A percentile compares a stretch with the other conserved stretches of the same genome.
These are phyloP conservation scores for Dovyalis caffra DNA, from an alignment of 345 rosid genomes.

Conservation along the genomic window DNA sequence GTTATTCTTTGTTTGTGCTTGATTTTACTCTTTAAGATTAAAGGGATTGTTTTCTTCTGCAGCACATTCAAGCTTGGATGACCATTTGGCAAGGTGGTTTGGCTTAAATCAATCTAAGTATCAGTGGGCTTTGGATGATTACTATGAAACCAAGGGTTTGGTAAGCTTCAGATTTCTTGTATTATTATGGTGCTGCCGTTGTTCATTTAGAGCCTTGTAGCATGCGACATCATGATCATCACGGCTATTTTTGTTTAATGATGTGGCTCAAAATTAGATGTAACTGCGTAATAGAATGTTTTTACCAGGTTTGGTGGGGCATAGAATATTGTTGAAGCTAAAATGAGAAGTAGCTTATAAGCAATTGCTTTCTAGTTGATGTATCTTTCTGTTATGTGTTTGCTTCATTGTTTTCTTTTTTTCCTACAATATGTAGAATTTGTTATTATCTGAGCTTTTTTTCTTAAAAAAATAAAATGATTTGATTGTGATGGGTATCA, in stretches of 20 bases:
- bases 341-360: constrained; percentile 30
- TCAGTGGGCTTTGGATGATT: constrained; percentile 98
- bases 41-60: constrained; percentile 15
- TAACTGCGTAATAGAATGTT: constrained; percentile 3
- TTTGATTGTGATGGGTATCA: background rate
- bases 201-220: background rate
- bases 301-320: constrained; percentile 18
- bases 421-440: background rate
- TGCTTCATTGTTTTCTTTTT: background rate
- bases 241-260: background rate
- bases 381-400: background rate
- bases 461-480: too few relatives aligned
- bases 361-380: constrained; percentile 17
- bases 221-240: background rate
- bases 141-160: constrained; percentile 75
- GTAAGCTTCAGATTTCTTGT: constrained; percentile 37
- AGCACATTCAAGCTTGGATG: constrained; percentile 98
- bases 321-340: constrained; percentile 10
- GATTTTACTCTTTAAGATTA: background rate
- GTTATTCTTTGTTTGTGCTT: background rate
- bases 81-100: constrained; percentile 95
- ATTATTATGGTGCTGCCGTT: background rate
- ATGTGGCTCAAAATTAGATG: background rate
- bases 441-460: background rate
- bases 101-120: constrained; percentile 98